Base-by-base conservation (phyloP, 148 eudicot species). In the Chenopodium formosanum region DNA sequence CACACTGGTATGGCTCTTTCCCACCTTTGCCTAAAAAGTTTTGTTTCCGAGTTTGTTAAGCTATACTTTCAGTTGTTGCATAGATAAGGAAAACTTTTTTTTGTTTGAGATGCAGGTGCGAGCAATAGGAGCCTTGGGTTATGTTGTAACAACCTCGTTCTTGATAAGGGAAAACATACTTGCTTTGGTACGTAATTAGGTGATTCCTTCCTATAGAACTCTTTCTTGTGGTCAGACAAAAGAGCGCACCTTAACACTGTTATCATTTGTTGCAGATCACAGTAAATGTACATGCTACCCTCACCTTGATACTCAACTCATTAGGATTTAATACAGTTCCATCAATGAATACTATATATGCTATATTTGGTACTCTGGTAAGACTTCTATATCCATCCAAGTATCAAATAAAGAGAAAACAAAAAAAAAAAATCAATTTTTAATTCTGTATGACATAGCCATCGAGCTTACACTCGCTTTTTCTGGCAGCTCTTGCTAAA, bases 131-230 rank as follows among this genome's bases (percentile, higher is more conserved):
- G 95, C 97, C 69, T 29, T 90, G 31, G 94, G 97, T 14, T 92
- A 91, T 86, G 97, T 94, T 84, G 68, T 94, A 76, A 84, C 91
- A 76, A 88, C 93, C 47, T 95, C 99, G 7, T 95, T 91, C 88
- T 88, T 95, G 84, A 93, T 95, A 72, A 89, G 90, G 82, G 99
- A 95, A 79, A 95, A 95, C 87, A 93, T 95, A 72, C 97, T 95
- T 75, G 92, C 90, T 68, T 82, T 95, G 99, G 98, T 94, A 91
- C 87, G 40, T 40, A 31, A 78, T 75, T 48, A 17, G 62, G 71
- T 76, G 72, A 75, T 69, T 75, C 34, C 5, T 69, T 47, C 50
- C 7, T 2, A 1, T 8, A 62, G 6, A 56, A 56, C 13, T 44
- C 8, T 32, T 73, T 47, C 62, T 3, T 63, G 25, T 62, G 25